phyloP scores from a whole-genome alignment of 257 asterid species.

The Orobanche coerulescens region DNA sequence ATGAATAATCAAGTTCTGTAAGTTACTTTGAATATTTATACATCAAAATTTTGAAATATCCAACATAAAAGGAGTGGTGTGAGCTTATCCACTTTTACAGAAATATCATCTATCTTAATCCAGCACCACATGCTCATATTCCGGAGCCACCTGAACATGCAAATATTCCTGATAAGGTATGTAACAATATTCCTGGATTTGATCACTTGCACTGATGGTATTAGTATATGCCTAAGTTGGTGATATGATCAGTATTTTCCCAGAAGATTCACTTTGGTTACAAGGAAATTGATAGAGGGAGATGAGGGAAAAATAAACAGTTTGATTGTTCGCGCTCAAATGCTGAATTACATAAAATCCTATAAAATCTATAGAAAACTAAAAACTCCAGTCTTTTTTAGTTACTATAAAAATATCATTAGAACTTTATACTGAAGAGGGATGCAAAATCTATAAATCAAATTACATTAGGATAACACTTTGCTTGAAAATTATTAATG shows the following conservation, averaged over 20 bases:
- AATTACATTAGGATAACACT: background rate
- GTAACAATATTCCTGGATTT: slow-evolving; percentile 19
- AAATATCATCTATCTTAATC: slow-evolving; percentile 81
- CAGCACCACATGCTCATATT: slow-evolving; percentile 65
- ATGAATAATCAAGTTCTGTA: slow-evolving; percentile 57
- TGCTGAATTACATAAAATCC: background rate
- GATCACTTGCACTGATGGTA: background rate
- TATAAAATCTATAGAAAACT: background rate
- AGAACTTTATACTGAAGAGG: background rate
- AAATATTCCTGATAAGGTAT: slow-evolving; percentile 60
- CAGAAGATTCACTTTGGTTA: slow-evolving; percentile 11
- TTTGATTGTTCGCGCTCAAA: background rate
- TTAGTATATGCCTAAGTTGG: slow-evolving; percentile 8
- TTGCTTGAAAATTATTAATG: background rate
- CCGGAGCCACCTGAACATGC: slow-evolving; percentile 70
- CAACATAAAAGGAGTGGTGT: slow-evolving; percentile 11
- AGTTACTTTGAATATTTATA: slow-evolving; percentile 28
- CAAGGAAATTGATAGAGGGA: background rate
- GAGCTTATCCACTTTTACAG: slow-evolving; percentile 38
- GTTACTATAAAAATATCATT: background rate
- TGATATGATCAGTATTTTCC: background rate
- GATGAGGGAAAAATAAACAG: background rate
- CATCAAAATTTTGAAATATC: background rate
- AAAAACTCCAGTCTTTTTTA: background rate
- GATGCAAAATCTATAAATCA: background rate